Base-by-base conservation (phyloP, 2,329 filamentous ascomycete genomes). In the Teratosphaeriaceae sp. region DNA sequence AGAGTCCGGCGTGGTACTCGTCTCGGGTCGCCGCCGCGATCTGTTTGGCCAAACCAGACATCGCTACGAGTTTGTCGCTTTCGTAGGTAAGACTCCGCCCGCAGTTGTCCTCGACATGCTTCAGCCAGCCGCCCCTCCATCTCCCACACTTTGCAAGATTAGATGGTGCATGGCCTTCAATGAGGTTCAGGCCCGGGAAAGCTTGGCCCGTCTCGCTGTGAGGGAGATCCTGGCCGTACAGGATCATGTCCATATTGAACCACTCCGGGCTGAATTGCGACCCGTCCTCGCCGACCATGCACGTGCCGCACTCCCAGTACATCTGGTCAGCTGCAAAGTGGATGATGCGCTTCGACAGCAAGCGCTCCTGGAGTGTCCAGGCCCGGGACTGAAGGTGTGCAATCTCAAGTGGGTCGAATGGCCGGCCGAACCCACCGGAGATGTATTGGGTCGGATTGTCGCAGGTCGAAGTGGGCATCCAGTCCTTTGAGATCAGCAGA, bases 31-130 rank as follows among this genome's bases (percentile, higher is more conserved):
- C 12, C 12, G 13, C 19, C 7, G 12, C 12, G 9, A 22, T 11
- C 19, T 11, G 13, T 16, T 22, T 40, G 7, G 37, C 37, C 8
- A 29, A 9, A 15, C 20, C 37, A 20, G 7, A 15, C 9, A 40
- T 15, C 7, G 37, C 37, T 5, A 40, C 15, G 20, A 40, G 37
- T 16, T 40, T 40, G 37, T 40, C 37, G 6, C 8, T 18, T 9
- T 9, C 8, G 23, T 27, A 40, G 6, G 22, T 40, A 7, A 40
- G 23, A 6, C 13, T 13, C 20, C 20, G 37, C n/a, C 22, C 19
- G 15, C 11, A 7, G 37, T 40, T 31, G 22, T 29, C 8, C 30
- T 34, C 30, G 30, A 34, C 16, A 24, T 20, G 30, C 12, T 18
- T 12, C 12, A n/a, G 16, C 30, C 30, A 34, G 15, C 11, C 16